These are phyloP conservation scores for Yarrowia sp. DNA, from an alignment of 805 yeast species.

Conservation along the genomic window DNA sequence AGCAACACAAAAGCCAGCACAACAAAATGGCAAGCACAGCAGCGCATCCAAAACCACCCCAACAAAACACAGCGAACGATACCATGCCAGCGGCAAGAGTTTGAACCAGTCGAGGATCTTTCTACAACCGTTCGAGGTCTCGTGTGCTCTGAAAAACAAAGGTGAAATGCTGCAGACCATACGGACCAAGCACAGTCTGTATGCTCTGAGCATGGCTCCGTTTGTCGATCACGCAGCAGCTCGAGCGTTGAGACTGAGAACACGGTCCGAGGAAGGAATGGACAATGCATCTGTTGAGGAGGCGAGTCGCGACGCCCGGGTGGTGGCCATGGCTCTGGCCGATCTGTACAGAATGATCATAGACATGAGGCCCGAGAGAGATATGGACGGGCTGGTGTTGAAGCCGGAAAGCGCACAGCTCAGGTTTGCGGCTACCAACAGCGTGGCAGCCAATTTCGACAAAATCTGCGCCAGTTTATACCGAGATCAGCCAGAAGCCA, in stretches of 20 bases:
- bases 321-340: not conserved
- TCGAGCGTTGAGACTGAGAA: not conserved
- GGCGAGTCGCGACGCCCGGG: too few relatives aligned
- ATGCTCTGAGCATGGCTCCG: not conserved
- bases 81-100: too few relatives aligned
- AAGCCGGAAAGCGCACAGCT: not conserved
- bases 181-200: not conserved
- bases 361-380: not conserved
- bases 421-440: not conserved
- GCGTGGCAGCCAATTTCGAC: not conserved
- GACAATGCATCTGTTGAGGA: too few relatives aligned
- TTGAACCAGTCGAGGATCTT: not conserved
- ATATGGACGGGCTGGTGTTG: not conserved
- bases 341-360: not conserved
- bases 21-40: too few relatives aligned
- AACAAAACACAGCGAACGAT: too few relatives aligned
- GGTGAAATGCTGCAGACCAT: not conserved
- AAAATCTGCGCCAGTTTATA: not conserved
- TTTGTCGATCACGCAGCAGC: not conserved
- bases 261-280: not conserved
- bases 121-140: constrained; percentile 1
- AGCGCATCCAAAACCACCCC: too few relatives aligned
- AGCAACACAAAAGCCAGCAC: not conserved
- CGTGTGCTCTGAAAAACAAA: not conserved
- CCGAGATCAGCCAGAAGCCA: too few relatives aligned